Percentiles rank a stretch among this genome's conserved stretches.
These are phyloP conservation scores for Discostella pseudostelligera DNA, from an alignment of 108 stramenopile genomes.

Conservation along the genomic window DNA sequence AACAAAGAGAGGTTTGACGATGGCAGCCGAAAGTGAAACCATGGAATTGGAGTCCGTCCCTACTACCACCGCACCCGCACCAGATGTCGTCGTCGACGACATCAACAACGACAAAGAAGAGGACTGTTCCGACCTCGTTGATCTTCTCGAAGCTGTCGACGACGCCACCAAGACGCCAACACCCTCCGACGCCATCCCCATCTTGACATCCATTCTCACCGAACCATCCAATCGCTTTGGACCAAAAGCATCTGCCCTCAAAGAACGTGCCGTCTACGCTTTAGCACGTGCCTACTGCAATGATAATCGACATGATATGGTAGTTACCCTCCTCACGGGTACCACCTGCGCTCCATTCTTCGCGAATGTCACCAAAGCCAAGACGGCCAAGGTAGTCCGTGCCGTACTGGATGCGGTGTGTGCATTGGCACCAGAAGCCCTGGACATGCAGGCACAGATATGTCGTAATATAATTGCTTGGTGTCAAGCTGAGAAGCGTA, in stretches of 20 bases:
- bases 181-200: constrained; percentile 44
- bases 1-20: too few species aligned
- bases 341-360: constrained; percentile 76
- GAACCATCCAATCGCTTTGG: constrained; percentile 60
- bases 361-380: constrained; percentile 91
- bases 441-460: constrained; percentile 86
- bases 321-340: constrained; percentile 85
- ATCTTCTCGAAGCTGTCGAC: constrained; percentile 39
- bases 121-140: constrained; percentile 44
- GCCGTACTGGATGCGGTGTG: constrained; percentile 95
- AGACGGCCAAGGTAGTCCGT: constrained; percentile 97
- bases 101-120: constrained; percentile 37
- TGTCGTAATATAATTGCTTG: constrained; percentile 88
- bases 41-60: constrained; percentile 39
- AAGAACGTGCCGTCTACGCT: constrained; percentile 92
- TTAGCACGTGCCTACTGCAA: constrained; percentile 87
- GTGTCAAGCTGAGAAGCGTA: constrained; percentile 92
- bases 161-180: constrained; percentile 28
- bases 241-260: constrained; percentile 73
- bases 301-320: constrained; percentile 57
- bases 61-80: not conserved
- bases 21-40: constrained; percentile 25
- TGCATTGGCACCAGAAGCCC: constrained; percentile 74
- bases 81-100: not conserved
- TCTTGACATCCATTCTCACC: constrained; percentile 58